Percentiles rank a stretch among this genome's conserved stretches.
These are phyloP conservation scores for Pinus albicaulis DNA, from an alignment of 75 land plant species.

Conservation along the genomic window DNA sequence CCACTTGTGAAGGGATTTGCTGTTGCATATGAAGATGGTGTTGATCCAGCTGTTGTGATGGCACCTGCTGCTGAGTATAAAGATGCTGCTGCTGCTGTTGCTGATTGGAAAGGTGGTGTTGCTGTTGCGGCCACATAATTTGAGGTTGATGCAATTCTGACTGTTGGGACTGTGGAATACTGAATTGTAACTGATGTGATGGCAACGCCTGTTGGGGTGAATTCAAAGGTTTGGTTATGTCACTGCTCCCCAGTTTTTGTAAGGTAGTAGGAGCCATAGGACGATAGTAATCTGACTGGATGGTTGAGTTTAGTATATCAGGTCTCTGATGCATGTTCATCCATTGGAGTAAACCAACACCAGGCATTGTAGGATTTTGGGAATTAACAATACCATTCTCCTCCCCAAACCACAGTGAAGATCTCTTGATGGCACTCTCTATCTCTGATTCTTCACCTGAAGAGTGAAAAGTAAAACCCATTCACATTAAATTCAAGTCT, in stretches of 20 bases:
- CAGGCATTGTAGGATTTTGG: constrained; percentile 49
- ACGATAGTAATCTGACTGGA: constrained; percentile 44
- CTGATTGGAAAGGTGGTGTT: neutral
- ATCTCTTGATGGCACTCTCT: constrained; percentile 58
- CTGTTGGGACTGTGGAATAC: constrained; percentile 5
- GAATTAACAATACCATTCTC: constrained; percentile 60
- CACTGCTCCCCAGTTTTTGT: constrained; percentile 11
- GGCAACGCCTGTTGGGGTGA: constrained; percentile 6
- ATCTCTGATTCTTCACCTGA: constrained; percentile 67
- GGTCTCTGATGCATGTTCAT: constrained; percentile 74
- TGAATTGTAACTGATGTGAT: neutral
- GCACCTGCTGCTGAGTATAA: constrained; percentile 6
- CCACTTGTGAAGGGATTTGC: constrained; percentile 5
- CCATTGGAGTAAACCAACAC: constrained; percentile 69
- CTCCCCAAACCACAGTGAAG: constrained; percentile 64
- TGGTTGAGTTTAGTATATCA: constrained; percentile 31
- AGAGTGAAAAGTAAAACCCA: neutral
- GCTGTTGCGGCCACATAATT: constrained; percentile 12
- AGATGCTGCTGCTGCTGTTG: constrained; percentile 2
- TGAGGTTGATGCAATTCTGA: constrained; percentile 7
- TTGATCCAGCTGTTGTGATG: constrained; percentile 8
- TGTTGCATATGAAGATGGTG: constrained; percentile 3
- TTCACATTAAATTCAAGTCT: neutral
- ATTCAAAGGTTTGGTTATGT: constrained; percentile 2
- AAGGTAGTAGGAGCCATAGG: constrained; percentile 22